Base-by-base conservation (phyloP, 1,139 yeast species). In the Komagataea norvegica region DNA sequence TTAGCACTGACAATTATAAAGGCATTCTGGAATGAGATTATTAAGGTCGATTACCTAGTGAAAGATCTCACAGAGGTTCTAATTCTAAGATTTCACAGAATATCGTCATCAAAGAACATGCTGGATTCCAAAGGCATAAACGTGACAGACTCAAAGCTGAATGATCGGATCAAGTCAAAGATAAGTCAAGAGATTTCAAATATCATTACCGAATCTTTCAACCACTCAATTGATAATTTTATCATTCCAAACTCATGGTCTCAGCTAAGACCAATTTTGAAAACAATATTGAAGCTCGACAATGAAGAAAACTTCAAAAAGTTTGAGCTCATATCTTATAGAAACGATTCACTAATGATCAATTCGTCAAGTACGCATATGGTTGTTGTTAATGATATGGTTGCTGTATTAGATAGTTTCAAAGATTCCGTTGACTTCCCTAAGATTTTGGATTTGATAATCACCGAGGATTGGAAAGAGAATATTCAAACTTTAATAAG, bases 161-260 rank as follows among this genome's bases (percentile, higher is more conserved):
- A 59, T 32, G 56, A 56, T 7, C 51, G 48, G 23, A 55, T 62
- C 8, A 60, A 56, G 30, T 44, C 46, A 6, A 51, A 53, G 2
- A 40, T 62, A 6, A 32, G 54, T 22, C 34, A 33, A 0, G 57
- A 55, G 5, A 54, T 69, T 28, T 61, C 61, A 38, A 49, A 45
- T 8, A 44, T 70, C 10, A 64, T 78, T 2, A 57, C 62, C 13
- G 68, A 66, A 44, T 60, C 81, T 16, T 86, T 83, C 63, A 60
- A 64, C 50, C 70, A 80, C 27, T 60, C 68, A 50, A 78, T 55
- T 10, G 88, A 84, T 50, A 72, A 80, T 5, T 87, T 88, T 50
- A 77, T 88, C n/a, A 69, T 85, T 27, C 94, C 96, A 0, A 72
- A 70, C 37, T 70, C 67, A 41, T 88, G 96, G 96, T 66, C 70